Percentiles rank a stretch among this genome's conserved stretches.
phyloP scores from a whole-genome alignment of 2,329 filamentous ascomycete genomes.

The Tolypocladium paradoxum region DNA sequence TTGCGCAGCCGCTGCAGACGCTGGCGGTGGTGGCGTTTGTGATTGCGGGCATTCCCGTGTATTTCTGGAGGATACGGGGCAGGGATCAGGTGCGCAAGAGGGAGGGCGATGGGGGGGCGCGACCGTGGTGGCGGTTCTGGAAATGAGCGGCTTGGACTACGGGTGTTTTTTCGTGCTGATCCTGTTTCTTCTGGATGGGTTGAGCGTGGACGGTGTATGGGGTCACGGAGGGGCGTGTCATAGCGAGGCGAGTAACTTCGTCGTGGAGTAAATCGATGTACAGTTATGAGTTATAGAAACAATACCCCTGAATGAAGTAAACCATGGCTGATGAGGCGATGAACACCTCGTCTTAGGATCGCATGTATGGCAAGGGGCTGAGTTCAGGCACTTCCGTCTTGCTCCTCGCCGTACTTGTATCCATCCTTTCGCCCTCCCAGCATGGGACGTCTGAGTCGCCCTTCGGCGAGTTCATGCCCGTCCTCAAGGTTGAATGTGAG shows the following conservation, averaged over 20 bases:
- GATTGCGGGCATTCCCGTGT: conserved; percentile 72
- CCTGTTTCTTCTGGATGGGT: neutral
- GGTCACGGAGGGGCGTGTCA: neutral
- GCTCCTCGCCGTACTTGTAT: too few species aligned
- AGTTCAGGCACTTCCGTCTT: too few species aligned
- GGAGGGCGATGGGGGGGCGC: conserved; percentile 21
- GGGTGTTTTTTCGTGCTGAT: neutral
- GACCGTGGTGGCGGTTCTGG: conserved; percentile 53
- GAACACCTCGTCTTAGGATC: neutral
- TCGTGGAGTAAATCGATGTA: neutral
- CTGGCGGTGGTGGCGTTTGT: conserved; percentile 80
- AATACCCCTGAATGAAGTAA: neutral
- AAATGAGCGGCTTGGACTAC: conserved; percentile 15
- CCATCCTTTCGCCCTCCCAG: too few species aligned
- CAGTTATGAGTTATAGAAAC: neutral
- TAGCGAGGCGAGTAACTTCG: neutral
- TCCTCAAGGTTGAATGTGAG: too few species aligned
- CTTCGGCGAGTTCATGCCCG: too few species aligned
- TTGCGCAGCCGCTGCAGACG: conserved; percentile 85
- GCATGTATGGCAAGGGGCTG: neutral
- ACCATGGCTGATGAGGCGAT: too few species aligned
- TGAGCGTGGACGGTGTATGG: neutral
- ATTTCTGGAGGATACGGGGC: conserved; percentile 73
- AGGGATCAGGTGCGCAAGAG: conserved; percentile 41
- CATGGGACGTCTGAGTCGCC: too few species aligned